Percentiles rank a stretch among this genome's conserved stretches.
phyloP scores from a whole-genome alignment of 345 rosid species.

The Melaleuca alternifolia region DNA sequence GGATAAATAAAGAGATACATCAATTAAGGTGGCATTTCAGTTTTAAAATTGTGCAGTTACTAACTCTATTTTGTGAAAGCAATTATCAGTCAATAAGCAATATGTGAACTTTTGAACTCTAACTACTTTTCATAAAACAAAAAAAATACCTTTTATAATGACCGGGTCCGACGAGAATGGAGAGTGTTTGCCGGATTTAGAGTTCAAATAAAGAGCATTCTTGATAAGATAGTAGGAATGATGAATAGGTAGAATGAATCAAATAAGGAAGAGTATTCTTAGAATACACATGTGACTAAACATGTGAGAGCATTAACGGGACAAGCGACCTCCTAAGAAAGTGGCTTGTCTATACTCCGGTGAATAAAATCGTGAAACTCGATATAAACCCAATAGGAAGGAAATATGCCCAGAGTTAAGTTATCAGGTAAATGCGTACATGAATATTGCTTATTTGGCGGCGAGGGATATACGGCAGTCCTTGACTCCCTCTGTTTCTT shows the following conservation, averaged over 20 bases:
- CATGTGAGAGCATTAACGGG: not conserved
- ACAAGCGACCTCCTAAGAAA: not conserved
- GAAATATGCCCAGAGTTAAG: not conserved
- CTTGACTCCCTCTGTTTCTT: not conserved
- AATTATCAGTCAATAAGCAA: not conserved
- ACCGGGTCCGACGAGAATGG: accelerated
- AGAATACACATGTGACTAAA: not conserved
- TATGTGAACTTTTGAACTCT: not conserved
- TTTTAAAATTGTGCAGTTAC: not conserved
- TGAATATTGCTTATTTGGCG: not conserved
- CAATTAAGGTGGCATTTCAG: not conserved
- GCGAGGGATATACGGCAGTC: not conserved
- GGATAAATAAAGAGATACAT: not conserved
- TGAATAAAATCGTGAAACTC: not conserved
- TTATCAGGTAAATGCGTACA: not conserved
- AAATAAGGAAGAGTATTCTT: too few species aligned
- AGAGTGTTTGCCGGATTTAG: accelerated
- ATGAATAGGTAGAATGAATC: not conserved
- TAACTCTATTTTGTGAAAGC: not conserved
- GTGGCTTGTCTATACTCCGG: not conserved
- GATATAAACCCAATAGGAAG: not conserved
- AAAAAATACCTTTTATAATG: not conserved
- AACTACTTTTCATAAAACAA: not conserved
- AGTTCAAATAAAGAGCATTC: not conserved
- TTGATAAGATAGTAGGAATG: not conserved